Base-by-base conservation (phyloP, 75 land plant species). In the Larix kaempferi region DNA sequence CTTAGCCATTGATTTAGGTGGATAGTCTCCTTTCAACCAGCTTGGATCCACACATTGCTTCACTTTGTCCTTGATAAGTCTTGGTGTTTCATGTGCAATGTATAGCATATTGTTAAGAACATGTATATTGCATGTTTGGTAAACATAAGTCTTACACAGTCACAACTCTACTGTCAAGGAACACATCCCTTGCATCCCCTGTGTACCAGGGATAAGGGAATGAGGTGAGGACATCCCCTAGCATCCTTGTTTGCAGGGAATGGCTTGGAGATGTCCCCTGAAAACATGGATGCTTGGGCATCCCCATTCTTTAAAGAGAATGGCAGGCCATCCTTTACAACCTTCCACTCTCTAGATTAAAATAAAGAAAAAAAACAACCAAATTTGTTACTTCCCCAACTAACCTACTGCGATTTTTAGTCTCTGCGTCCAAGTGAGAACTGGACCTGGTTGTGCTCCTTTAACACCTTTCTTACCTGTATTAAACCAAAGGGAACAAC, bases 1-100 rank as follows among this genome's bases (percentile, higher is more conserved):
- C 95, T 93, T 94, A 13, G 96, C 96, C 76, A 94, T 82, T 62
- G 92, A 94, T 81, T 94, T 94, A 5, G 90, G 87, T 26, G 96
- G 96, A 64, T 90, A 94, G 57, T 94, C 86, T 22, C 86, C 77
- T 59, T 87, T 90, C 41, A 94, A 81, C 77, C n/a, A n/a, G n/a
- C 86, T 93, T 6, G 95, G 95, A 87, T 93, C 95, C 19, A 93
- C 91, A 81, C 92, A 90, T 59, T 92, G 94, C 76, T 88, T 92
- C 39, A 92, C 92, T 79, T 92, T 92, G 78, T 92, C 94, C 76
- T 92, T 93, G n/a, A 93, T 92, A 59, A 92, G 79, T 73, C 93
- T 82, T 64, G 95, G 95, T 64, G 95, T 93, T 76, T 93, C 95
- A 93, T 93, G 76, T n/a, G 59, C 13, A 39, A 23, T 56, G 13